Evolutionary conservation across 805 yeast species (phyloP), one percentile per base, ranked within the genome.

Genomic region (Danielozyma ontarioensis): DNA sequence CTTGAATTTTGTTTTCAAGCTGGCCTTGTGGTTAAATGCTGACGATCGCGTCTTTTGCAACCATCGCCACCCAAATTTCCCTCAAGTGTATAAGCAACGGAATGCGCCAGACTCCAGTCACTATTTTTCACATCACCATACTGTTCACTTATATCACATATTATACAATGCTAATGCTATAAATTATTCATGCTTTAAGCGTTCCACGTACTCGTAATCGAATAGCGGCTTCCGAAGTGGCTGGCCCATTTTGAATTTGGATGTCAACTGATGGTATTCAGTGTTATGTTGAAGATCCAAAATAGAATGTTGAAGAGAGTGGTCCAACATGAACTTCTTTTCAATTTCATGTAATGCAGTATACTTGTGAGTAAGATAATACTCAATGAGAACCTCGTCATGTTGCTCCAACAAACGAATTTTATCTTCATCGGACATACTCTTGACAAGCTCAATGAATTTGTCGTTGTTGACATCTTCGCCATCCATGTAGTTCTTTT

Each of bases 291-390:
- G 14, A 13, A 34, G 10, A 13, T 34, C 41, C 3, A 32, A 17
- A 11, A 25, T 27, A 5, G 35, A 28, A 8, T 8, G 25, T 10
- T 25, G 32, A 8, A 18, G 18, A 12, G 29, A 12, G 18, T 17
- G 17, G 19, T 33, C 35, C 37, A 36, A 27, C 15, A 25, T 8
- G 21, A 32, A 25, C 14, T 13, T 11, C 35, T 34, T 34, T 23
- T 37, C 44, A 12, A 29, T 10, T n/a, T 40, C 39, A 18, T 40
- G 44, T 5, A 34, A n/a, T 6, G 29, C 24, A 5, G 41, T 37
- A 16, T 25, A 17, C 19, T 37, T 30, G 10, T 37, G 37, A 6
- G 44, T 37, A 6, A 31, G 28, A 18, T 29, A 34, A 18, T 33
- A 40, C 28, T 37, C 41, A 13, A 29, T 19, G 26, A 40, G 28